Evolutionary conservation across 1,284 basidiomycete genomes (phyloP).

Genomic region (Meripilus lineatus): DNA sequence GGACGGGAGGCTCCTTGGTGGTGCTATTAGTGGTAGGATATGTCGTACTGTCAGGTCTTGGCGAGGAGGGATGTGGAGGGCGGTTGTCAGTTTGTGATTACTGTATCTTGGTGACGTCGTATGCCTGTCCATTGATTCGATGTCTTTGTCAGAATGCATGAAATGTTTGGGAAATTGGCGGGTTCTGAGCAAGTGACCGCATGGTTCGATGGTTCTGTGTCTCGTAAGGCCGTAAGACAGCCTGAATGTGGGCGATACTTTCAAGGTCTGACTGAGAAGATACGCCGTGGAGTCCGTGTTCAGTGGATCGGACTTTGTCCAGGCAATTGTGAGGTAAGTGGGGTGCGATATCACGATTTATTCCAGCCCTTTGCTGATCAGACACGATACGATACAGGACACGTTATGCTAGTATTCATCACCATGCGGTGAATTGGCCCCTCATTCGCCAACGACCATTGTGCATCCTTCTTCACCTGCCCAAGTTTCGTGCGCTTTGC

Average conservation of each 20-base stretch:
- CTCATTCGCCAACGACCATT: conserved; percentile 29
- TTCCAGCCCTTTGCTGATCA: not conserved
- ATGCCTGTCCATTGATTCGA: not conserved
- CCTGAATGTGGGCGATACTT: too few relatives aligned
- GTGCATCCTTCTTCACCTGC: conserved; percentile 28
- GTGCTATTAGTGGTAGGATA: conserved; percentile 10
- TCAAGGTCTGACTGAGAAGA: not conserved
- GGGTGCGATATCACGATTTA: not conserved
- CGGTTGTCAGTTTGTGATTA: conserved; percentile 1
- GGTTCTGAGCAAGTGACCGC: not conserved
- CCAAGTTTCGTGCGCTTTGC: conserved; percentile 29
- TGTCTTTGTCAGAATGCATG: too few relatives aligned
- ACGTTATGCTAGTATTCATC: not conserved
- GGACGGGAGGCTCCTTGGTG: conserved; percentile 21
- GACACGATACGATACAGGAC: too few relatives aligned
- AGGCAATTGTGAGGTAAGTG: not conserved
- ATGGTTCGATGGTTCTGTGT: not conserved
- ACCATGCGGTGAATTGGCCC: not conserved
- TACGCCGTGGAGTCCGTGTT: not conserved
- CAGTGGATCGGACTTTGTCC: not conserved
- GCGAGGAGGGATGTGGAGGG: conserved; percentile 4
- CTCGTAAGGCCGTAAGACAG: too few relatives aligned
- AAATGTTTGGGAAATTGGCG: too few relatives aligned
- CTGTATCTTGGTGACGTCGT: not conserved
- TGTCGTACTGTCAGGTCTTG: not conserved